Conservation (phyloP, 495 filamentous ascomycete species). For the Xylaria grammica region DNA sequence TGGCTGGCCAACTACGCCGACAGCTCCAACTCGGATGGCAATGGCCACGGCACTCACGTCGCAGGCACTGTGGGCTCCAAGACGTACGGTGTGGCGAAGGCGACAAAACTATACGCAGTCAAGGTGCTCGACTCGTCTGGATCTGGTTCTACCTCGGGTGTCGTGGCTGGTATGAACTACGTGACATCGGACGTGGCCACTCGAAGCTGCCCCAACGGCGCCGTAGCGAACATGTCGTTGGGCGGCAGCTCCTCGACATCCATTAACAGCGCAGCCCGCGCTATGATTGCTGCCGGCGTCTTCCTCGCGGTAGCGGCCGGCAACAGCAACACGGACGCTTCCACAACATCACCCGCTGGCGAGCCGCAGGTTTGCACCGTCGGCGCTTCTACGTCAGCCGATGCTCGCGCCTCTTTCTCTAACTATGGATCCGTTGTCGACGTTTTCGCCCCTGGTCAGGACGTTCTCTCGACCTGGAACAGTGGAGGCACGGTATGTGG, state of each 20-base stretch:
- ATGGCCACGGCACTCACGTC: slow-evolving; percentile 59
- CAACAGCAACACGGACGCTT: slow-evolving; percentile 55
- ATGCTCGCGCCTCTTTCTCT: slow-evolving; percentile 61
- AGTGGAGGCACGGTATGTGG: slow-evolving; percentile 52
- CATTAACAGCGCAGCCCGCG: slow-evolving; percentile 58
- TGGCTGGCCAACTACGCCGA: slow-evolving; percentile 51
- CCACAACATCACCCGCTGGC: slow-evolving; percentile 60
- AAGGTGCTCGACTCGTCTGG: slow-evolving; percentile 57
- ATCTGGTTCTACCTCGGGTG: slow-evolving; percentile 53
- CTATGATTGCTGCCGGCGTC: slow-evolving; percentile 54
- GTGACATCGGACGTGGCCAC: slow-evolving; percentile 41
- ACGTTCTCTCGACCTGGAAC: slow-evolving; percentile 64
- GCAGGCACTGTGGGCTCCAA: slow-evolving; percentile 55
- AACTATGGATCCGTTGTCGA: slow-evolving; percentile 69
- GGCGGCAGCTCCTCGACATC: slow-evolving; percentile 58
- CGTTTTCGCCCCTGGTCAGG: slow-evolving; percentile 63
- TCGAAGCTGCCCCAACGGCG: slow-evolving; percentile 14
- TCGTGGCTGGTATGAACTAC: slow-evolving; percentile 57
- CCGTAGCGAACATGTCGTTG: slow-evolving; percentile 61
- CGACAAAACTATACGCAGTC: slow-evolving; percentile 52
- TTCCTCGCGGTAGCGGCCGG: slow-evolving; percentile 64
- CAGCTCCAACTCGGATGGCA: slow-evolving; percentile 51
- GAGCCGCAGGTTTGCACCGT: slow-evolving; percentile 64
- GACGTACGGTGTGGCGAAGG: slow-evolving; percentile 57
- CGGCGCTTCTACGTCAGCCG: slow-evolving; percentile 55